These are phyloP conservation scores for Sarocladium strictum DNA, from an alignment of 2,329 filamentous ascomycete genomes.

Conservation along the genomic window DNA sequence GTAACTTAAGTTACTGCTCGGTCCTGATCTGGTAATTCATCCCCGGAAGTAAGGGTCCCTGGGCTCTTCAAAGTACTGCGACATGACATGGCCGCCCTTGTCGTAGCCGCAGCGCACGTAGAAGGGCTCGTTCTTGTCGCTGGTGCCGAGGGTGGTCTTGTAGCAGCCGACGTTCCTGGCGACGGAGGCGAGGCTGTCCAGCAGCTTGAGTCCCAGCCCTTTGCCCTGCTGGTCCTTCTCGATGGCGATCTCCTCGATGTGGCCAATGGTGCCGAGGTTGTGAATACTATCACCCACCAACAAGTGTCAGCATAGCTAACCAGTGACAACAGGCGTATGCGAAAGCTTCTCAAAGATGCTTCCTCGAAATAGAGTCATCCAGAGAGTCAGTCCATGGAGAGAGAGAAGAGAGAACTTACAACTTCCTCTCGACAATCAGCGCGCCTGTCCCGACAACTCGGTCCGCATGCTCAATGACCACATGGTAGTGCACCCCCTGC, in stretches of 20 bases:
- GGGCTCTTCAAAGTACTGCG: not conserved
- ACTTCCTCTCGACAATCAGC: conserved; percentile 74
- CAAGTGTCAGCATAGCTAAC: too few species aligned
- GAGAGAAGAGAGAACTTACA: conserved; percentile 37
- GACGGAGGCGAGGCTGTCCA: conserved; percentile 63
- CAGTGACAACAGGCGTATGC: too few species aligned
- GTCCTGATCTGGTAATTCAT: conserved; percentile 2
- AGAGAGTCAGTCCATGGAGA: too few species aligned
- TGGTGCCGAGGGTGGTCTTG: conserved; percentile 77
- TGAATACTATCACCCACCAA: too few species aligned
- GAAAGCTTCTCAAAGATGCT: too few species aligned
- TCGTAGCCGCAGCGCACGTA: conserved; percentile 42
- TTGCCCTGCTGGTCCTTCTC: conserved; percentile 75
- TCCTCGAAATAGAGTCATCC: too few species aligned
- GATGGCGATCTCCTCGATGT: conserved; percentile 82
- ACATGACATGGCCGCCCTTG: conserved; percentile 5
- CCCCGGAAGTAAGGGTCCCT: conserved; percentile 3
- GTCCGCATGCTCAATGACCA: conserved; percentile 60
- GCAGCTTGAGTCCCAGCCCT: conserved; percentile 70
- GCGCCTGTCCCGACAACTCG: conserved; percentile 69
- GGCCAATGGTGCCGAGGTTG: conserved; percentile 62
- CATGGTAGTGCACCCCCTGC: conserved; percentile 57
- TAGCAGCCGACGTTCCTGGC: conserved; percentile 71
- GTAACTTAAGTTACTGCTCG: too few species aligned
- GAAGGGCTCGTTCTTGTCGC: conserved; percentile 71